These are phyloP conservation scores for Globisporangium nodosum DNA, from an alignment of 352 stramenopile genomes.

Conservation along the genomic window DNA sequence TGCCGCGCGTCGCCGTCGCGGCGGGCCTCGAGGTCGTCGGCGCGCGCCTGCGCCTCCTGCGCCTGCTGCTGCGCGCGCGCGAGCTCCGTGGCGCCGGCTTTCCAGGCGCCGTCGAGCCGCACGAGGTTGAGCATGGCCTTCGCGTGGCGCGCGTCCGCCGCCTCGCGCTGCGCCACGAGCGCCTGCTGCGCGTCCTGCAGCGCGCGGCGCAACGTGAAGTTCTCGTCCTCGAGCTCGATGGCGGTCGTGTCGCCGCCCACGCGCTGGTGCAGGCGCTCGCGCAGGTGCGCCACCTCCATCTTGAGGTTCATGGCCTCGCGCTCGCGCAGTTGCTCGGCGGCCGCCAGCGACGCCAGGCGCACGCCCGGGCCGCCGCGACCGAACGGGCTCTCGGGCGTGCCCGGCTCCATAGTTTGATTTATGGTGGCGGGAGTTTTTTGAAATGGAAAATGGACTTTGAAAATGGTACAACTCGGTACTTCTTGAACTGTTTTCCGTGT, in stretches of 20 bases:
- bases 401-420: neutral
- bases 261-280: constrained; percentile 53
- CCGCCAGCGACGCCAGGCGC: constrained; percentile 41
- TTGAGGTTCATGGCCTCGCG: constrained; percentile 83
- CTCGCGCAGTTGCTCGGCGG: constrained; percentile 45
- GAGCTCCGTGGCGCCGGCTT: constrained; percentile 34
- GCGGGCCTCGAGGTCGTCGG: neutral
- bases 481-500: too few relatives aligned
- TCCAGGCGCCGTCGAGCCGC: constrained; percentile 72
- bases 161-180: constrained; percentile 32
- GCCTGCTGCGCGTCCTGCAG: constrained; percentile 48
- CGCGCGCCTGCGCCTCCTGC: constrained; percentile 1
- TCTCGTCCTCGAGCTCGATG: constrained; percentile 73
- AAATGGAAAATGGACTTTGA: too few relatives aligned
- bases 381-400: neutral
- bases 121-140: constrained; percentile 66
- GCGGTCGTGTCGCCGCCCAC: constrained; percentile 72
- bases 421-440: too few relatives aligned
- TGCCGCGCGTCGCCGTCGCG: neutral
- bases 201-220: constrained; percentile 53
- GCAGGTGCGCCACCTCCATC: constrained; percentile 76
- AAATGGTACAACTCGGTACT: too few relatives aligned
- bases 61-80: constrained; percentile 13
- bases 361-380: constrained; percentile 7
- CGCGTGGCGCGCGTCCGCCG: constrained; percentile 52